Conservation (phyloP, 164 flowering plant genomes). For the Magnolia kwangsiensis region DNA sequence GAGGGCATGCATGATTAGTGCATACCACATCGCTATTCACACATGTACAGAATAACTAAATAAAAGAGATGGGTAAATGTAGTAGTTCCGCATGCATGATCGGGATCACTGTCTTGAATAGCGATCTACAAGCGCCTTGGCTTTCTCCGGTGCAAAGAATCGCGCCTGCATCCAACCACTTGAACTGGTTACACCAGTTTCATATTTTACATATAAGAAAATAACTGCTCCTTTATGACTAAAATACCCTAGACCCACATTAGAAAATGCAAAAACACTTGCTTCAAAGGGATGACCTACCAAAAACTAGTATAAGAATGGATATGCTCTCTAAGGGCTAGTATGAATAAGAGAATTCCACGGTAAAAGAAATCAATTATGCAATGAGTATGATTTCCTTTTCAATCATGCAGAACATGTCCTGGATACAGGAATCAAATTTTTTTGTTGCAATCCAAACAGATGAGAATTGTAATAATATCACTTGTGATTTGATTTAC, state of each 20-base stretch:
- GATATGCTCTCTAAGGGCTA: not conserved
- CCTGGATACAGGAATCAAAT: not conserved
- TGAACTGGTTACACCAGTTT: not conserved
- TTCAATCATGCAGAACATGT: not conserved
- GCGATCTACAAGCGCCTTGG: conserved; percentile 74
- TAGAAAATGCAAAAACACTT: not conserved
- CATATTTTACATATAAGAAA: not conserved
- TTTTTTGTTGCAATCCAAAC: not conserved
- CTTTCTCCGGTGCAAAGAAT: conserved; percentile 86
- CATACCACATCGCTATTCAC: too few species aligned
- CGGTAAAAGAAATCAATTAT: not conserved
- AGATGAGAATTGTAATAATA: too few species aligned
- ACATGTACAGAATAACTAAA: not conserved
- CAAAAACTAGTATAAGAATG: too few species aligned
- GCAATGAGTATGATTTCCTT: not conserved
- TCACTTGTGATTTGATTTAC: not conserved
- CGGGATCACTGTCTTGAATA: conserved; percentile 37
- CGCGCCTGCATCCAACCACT: conserved; percentile 53
- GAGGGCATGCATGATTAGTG: too few species aligned
- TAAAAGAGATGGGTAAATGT: not conserved
- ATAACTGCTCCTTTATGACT: not conserved
- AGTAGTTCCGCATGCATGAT: not conserved
- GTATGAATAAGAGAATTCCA: not conserved
- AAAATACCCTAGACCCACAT: not conserved
- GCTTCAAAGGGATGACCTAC: not conserved